These are phyloP conservation scores for Bothriochloa decipiens DNA, from an alignment of 176 grass and related monocot genomes.

Conservation along the genomic window DNA sequence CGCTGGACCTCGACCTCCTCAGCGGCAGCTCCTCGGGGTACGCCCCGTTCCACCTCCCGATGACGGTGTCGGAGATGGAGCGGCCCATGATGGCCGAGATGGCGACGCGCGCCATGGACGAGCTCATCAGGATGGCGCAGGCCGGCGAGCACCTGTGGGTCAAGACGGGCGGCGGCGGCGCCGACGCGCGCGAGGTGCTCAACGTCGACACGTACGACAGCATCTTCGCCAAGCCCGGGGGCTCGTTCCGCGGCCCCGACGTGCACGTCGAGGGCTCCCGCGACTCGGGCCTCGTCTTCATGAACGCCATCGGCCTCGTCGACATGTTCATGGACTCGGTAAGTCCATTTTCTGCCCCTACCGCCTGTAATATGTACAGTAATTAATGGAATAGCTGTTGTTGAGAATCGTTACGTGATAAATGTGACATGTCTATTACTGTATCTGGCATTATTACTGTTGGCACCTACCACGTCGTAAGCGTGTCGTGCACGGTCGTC, in stretches of 20 bases:
- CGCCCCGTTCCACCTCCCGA: constrained; percentile 46
- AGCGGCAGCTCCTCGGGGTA: constrained; percentile 48
- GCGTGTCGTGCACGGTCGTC: constrained; percentile 8
- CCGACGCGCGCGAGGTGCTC: constrained; percentile 63
- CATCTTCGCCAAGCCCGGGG: constrained; percentile 62
- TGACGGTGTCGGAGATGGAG: constrained; percentile 70
- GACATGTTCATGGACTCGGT: constrained; percentile 84
- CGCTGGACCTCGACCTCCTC: constrained; percentile 79
- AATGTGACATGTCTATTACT: neutral
- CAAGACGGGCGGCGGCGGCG: constrained; percentile 34
- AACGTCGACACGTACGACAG: constrained; percentile 67
- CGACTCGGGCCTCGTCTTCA: constrained; percentile 64
- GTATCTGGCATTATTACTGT: neutral
- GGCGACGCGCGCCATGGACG: constrained; percentile 83
- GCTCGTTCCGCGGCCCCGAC: constrained; percentile 57
- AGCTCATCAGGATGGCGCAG: constrained; percentile 75
- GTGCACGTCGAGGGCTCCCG: constrained; percentile 73
- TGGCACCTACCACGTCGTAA: neutral
- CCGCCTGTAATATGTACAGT: no score
- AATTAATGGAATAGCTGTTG: neutral
- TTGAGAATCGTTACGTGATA: neutral
- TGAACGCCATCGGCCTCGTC: constrained; percentile 65
- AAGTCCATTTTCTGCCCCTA: neutral
- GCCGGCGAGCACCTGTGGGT: constrained; percentile 73
- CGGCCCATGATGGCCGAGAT: constrained; percentile 78